These are phyloP conservation scores for Naegleria gruberi DNA, from an alignment of 208 protist genomes.

Conservation along the genomic window DNA sequence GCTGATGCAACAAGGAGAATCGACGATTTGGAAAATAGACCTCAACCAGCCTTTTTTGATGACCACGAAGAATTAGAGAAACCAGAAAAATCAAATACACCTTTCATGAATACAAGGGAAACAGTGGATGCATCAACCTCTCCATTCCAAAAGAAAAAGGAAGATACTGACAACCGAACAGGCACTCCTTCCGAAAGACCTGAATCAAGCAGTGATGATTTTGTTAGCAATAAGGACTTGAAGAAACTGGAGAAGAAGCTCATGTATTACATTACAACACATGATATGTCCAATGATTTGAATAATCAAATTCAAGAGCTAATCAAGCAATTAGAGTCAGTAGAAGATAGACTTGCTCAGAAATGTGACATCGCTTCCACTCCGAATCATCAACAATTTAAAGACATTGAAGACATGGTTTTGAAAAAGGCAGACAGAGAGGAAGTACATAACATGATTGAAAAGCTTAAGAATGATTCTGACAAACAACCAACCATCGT, in stretches of 20 bases:
- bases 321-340: constrained; percentile 7
- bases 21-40: not conserved
- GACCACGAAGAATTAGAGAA: too few relatives aligned
- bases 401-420: not conserved
- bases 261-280: not conserved
- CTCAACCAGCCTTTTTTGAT: too few relatives aligned
- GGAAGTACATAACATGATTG: not conserved
- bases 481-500: not conserved
- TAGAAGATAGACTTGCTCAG: not conserved
- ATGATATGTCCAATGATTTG: not conserved
- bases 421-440: not conserved
- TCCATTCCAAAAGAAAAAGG: not conserved
- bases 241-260: not conserved
- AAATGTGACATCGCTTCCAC: not conserved
- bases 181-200: too few relatives aligned
- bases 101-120: not conserved
- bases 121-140: not conserved
- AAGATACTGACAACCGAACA: not conserved
- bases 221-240: not conserved
- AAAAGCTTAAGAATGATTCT: not conserved
- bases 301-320: not conserved
- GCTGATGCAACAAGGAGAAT: not conserved
- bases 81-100: not conserved
- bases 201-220: too few relatives aligned
- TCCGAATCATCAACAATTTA: not conserved